A percentile compares a stretch with the other conserved stretches of the same genome.
phyloP scores from a whole-genome alignment of 2,329 filamentous ascomycete species.

The Sphaerostilbella broomeana region DNA sequence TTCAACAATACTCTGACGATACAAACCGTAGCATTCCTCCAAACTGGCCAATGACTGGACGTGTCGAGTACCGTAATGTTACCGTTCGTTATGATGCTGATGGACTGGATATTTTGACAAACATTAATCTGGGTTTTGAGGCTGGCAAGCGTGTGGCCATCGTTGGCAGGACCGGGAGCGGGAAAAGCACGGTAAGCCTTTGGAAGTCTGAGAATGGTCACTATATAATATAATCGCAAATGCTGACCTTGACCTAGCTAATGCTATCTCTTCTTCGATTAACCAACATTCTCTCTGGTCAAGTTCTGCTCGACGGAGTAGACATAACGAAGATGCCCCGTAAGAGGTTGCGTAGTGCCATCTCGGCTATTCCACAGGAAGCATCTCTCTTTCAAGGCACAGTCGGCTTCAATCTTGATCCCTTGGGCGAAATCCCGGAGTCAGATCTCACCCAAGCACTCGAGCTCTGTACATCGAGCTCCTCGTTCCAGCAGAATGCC shows the following conservation, averaged over 20 bases:
- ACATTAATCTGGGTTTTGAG: constrained; percentile 35
- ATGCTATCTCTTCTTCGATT: constrained; percentile 42
- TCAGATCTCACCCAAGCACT: constrained; percentile 47
- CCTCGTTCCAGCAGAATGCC: constrained; percentile 2
- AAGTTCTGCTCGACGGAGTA: constrained; percentile 39
- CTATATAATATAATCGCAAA: no score
- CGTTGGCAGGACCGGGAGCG: constrained; percentile 66
- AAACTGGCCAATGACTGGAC: constrained; percentile 30
- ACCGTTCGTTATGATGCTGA: constrained; percentile 32
- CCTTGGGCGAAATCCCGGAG: constrained; percentile 42
- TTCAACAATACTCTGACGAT: constrained; percentile 16
- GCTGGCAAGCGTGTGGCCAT: constrained; percentile 66
- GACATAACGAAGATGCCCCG: constrained; percentile 39
- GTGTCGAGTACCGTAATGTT: constrained; percentile 32
- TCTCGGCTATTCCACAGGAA: constrained; percentile 46
- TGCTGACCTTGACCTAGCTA: no score
- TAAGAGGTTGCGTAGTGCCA: constrained; percentile 36
- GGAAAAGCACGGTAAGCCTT: constrained; percentile 60
- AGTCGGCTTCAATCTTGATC: constrained; percentile 47
- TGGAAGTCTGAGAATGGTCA: no score
- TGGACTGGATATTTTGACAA: constrained; percentile 34
- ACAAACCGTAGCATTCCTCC: constrained; percentile 20
- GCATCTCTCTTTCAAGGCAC: constrained; percentile 41
- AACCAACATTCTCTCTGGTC: constrained; percentile 34
- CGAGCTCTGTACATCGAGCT: constrained; percentile 42